Evolutionary conservation across 2,329 filamentous ascomycete genomes (phyloP), one percentile per base, ranked within the genome.

Genomic region (Ustulina deusta): DNA sequence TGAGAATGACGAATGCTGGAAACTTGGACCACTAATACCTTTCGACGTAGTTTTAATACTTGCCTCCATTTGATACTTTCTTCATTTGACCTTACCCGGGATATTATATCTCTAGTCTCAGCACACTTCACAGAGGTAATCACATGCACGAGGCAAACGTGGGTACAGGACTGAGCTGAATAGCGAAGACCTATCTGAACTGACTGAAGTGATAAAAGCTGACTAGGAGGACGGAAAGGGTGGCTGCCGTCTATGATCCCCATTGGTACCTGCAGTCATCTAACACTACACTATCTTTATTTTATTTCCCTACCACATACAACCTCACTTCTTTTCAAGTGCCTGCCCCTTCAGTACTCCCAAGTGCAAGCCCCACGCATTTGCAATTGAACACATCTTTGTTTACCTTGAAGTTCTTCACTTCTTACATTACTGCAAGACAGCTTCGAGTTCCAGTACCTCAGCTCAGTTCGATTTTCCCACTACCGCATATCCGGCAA

Each of bases 1-100:
- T 7, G 63, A 61, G 59, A 54, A 22, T 27, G 59, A 58, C 2
- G 49, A 40, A 25, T 25, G 49, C 17, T n/a, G 15, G 15, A 22
- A 22, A 34, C n/a, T 20, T 34, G 29, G 9, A 13, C 22, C 17
- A n/a, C 22, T 44, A 13, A 51, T 60, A 27, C 40, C 17, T 36
- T 29, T 61, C 3, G 15, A 36, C 34, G 7, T 52, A 46, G 49
- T 40, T 58, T 51, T 42, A 32, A 54, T 56, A 42, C 22, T 22
- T 61, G 48, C n/a, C 49, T 52, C 27, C 17, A 60, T 10, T 55
- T 38, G 52, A 61, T 61, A 61, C 42, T 29, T 34, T 52, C 36
- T 22, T 36, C 10, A 52, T 38, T 6, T 36, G n/a, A 15, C 29
- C 32, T 22, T 49, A 3, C 11, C 25, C 17, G 9, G n/a, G n/a